phyloP scores from a whole-genome alignment of 257 asterid genomes.

The Vinca minor region DNA sequence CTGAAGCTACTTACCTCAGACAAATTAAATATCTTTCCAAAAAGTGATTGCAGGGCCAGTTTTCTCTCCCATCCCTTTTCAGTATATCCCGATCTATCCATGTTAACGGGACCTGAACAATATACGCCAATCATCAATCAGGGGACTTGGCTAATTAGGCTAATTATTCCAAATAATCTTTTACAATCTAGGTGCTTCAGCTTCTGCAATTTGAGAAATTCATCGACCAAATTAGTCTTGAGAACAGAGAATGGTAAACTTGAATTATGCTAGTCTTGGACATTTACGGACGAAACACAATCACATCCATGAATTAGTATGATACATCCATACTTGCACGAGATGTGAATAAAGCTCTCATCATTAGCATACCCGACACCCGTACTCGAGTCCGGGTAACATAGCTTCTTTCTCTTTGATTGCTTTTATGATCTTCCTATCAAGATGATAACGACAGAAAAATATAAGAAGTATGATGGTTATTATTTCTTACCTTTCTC shows the following conservation, averaged over 20 bases:
- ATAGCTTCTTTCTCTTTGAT: neutral
- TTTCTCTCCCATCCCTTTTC: slow-evolving; percentile 84
- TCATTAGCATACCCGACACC: neutral
- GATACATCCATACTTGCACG: neutral
- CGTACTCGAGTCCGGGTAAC: no score
- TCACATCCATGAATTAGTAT: neutral
- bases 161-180: neutral
- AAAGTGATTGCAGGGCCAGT: slow-evolving; percentile 81
- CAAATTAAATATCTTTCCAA: slow-evolving; percentile 77
- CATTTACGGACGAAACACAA: neutral
- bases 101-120: slow-evolving; percentile 85
- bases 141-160: no score
- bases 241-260: neutral
- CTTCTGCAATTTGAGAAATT: neutral
- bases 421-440: neutral
- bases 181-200: neutral
- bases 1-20: no score
- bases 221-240: neutral
- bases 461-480: neutral
- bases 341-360: no score
- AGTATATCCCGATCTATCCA: slow-evolving; percentile 76
- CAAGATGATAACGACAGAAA: neutral
- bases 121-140: slow-evolving; percentile 18
- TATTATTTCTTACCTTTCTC: slow-evolving; percentile 58
- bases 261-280: neutral